Conservation (phyloP, 768 basidiomycete genomes). For the Thelephora ganbajun region DNA sequence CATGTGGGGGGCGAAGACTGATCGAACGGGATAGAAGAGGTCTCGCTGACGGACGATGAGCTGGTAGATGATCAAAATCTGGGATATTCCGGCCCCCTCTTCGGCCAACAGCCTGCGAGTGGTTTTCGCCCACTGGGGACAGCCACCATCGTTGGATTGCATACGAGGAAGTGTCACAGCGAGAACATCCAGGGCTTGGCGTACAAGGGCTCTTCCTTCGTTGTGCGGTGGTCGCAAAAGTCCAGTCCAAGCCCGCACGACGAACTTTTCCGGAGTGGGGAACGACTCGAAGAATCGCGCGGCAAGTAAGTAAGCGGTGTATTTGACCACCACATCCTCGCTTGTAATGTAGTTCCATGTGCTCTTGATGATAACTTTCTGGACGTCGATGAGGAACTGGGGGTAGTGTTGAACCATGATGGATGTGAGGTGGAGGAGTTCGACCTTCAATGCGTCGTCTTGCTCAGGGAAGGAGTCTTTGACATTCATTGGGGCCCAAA, state of each 20-base stretch:
- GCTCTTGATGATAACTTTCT: conserved; percentile 88
- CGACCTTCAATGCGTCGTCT: conserved; percentile 84
- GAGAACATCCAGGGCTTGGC: conserved; percentile 78
- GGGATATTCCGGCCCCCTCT: conserved; percentile 58
- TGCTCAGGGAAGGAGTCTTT: conserved; percentile 34
- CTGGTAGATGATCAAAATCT: conserved; percentile 77
- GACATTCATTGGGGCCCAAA: conserved; percentile 74
- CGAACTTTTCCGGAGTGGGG: conserved; percentile 83
- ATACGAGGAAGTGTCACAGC: conserved; percentile 66
- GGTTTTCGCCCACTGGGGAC: conserved; percentile 69
- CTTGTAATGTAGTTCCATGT: conserved; percentile 81
- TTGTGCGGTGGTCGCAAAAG: conserved; percentile 71
- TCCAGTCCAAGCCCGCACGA: conserved; percentile 81
- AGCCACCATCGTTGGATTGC: conserved; percentile 41
- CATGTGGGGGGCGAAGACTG: conserved; percentile 87
- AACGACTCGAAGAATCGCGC: conserved; percentile 87
- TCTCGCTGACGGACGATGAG: conserved; percentile 84
- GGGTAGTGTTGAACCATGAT: conserved; percentile 78
- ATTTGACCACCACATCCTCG: conserved; percentile 86
- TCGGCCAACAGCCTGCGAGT: conserved; percentile 79
- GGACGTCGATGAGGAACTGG: conserved; percentile 61
- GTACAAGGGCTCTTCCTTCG: conserved; percentile 62
- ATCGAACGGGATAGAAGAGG: conserved; percentile 86
- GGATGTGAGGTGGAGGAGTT: conserved; percentile 80
- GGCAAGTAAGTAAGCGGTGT: conserved; percentile 80